These are phyloP conservation scores for Annona cherimola DNA, from an alignment of 164 flowering plant genomes.

Conservation along the genomic window DNA sequence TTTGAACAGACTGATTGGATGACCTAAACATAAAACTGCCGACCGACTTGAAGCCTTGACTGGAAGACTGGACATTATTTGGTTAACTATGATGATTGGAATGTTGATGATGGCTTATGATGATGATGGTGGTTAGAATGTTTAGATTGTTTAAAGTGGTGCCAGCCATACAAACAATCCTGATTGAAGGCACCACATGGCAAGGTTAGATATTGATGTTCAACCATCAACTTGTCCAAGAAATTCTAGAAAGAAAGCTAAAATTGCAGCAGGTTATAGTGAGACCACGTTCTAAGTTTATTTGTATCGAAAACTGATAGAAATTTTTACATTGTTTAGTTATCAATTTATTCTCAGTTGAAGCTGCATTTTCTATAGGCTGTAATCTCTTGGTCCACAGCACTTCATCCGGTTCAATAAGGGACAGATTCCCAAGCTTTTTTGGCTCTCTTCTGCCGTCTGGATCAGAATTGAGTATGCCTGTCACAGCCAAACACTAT, in stretches of 20 bases:
- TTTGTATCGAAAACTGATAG: not conserved
- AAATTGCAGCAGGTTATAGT: not conserved
- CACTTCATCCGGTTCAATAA: constrained; percentile 1
- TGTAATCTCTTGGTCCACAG: not conserved
- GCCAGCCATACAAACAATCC: too few species aligned
- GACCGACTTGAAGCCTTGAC: not conserved
- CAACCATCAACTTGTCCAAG: not conserved
- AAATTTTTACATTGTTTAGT: not conserved
- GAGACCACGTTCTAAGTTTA: not conserved
- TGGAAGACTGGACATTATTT: not conserved
- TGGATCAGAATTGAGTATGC: not conserved
- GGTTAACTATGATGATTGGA: not conserved
- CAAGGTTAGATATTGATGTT: not conserved
- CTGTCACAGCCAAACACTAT: not conserved
- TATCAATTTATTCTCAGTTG: not conserved
- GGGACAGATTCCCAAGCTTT: constrained; percentile 1
- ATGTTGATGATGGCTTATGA: too few species aligned
- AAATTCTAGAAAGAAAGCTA: not conserved
- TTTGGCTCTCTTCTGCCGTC: constrained; percentile 12
- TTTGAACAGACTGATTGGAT: not conserved
- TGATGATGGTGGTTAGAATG: not conserved
- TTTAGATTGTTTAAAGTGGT: not conserved
- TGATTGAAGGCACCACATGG: not conserved
- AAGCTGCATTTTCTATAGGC: constrained; percentile 13
- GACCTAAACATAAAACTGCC: not conserved